These are phyloP conservation scores for Areca catechu DNA, from an alignment of 176 grass and related monocot species.

Conservation along the genomic window DNA sequence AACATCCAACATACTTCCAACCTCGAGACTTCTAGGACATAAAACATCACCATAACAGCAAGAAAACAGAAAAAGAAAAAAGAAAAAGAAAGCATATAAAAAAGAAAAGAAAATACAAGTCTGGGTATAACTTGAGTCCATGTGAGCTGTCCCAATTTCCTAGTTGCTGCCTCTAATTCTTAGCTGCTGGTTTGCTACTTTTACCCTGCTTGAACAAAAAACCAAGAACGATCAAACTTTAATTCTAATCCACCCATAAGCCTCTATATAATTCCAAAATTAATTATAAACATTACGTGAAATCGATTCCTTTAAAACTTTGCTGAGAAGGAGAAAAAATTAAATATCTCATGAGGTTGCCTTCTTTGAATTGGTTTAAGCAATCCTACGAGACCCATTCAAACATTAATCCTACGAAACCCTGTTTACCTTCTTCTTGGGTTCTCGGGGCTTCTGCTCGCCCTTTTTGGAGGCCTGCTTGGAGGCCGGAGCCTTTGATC, in stretches of 20 bases:
- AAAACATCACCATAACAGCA: too few relatives aligned
- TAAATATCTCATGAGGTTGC: too few relatives aligned
- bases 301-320: not conserved
- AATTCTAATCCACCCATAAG: not conserved
- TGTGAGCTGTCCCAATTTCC: constrained; percentile 6
- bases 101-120: not conserved
- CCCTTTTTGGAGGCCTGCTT: constrained; percentile 69
- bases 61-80: too few relatives aligned
- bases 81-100: too few relatives aligned
- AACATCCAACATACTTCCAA: too few relatives aligned
- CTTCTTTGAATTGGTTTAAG: too few relatives aligned
- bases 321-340: too few relatives aligned
- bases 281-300: not conserved
- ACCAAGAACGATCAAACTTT: not conserved
- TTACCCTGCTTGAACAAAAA: constrained; percentile 33
- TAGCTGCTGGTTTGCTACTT: constrained; percentile 44
- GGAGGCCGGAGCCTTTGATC: constrained; percentile 34
- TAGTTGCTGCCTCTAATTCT: constrained; percentile 25
- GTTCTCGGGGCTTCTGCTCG: constrained; percentile 59
- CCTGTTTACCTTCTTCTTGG: constrained; percentile 68
- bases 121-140: constrained; percentile 3
- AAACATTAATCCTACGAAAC: too few relatives aligned
- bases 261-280: not conserved
- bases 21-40: too few relatives aligned
- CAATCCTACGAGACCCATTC: too few relatives aligned